phyloP scores from a whole-genome alignment of 2,329 filamentous ascomycete genomes.

The Diaporthe vexans region DNA sequence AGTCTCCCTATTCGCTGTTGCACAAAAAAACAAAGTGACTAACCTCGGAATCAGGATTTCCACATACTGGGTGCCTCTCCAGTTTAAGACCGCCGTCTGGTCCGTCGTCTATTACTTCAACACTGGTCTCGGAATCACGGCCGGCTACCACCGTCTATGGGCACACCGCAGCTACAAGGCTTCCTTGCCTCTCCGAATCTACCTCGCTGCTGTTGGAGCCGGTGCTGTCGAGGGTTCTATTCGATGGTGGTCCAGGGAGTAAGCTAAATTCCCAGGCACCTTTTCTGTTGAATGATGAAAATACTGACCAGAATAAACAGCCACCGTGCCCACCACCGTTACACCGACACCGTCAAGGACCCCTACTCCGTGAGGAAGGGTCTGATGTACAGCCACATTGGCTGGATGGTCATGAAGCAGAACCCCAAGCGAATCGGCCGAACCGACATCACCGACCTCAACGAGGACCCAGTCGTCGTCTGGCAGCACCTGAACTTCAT shows the following conservation, averaged over 20 bases:
- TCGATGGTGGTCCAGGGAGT: conserved; percentile 87
- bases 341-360: conserved; percentile 93
- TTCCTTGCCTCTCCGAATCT: conserved; percentile 81
- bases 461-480: conserved; percentile 86
- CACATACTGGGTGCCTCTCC: conserved; percentile 83
- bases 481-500: conserved; percentile 92
- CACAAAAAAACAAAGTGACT: not conserved
- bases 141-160: conserved; percentile 87
- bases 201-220: conserved; percentile 84
- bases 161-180: conserved; percentile 89
- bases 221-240: conserved; percentile 89
- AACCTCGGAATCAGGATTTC: conserved; percentile 58
- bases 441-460: conserved; percentile 89
- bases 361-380: conserved; percentile 93
- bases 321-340: conserved; percentile 90
- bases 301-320: conserved; percentile 25
- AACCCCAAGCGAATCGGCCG: conserved; percentile 91
- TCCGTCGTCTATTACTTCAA: conserved; percentile 86
- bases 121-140: conserved; percentile 85
- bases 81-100: conserved; percentile 79
- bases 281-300: not conserved
- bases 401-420: conserved; percentile 95
- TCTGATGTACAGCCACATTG: conserved; percentile 85
- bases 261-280: not conserved
- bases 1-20: not conserved